Evolutionary conservation across 768 basidiomycete species (phyloP), one percentile per base, ranked within the genome.

Genomic region (Tylopilus plumbeoviolaceoides): DNA sequence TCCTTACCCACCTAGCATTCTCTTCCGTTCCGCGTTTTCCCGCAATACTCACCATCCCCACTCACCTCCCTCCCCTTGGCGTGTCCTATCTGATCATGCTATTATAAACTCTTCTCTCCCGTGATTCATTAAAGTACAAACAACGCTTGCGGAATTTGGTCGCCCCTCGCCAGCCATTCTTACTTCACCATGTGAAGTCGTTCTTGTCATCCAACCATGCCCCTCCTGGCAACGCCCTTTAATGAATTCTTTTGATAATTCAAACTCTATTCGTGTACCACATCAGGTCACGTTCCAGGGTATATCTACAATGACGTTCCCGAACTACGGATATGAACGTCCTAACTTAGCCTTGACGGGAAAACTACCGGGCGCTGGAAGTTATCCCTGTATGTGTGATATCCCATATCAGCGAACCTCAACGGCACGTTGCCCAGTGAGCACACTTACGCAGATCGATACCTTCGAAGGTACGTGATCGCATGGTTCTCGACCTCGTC

Each of bases 401-500:
- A 35, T 17, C 9, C 6, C 14, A 28, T 21, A 50, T 65, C 44
- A 68, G 63, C 47, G 20, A 48, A 35, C 27, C 10, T 45, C 48
- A 17, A 28, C 20, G 38, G 53, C 56, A 36, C 40, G 12, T 27
- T 20, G 44, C 51, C n/a, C 38, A 54, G 27, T 28, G 27, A 30
- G 44, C 53, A 63, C 48, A 88, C 91, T 69, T 75, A 95, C 89
- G 89, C 83, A 61, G 86, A 82, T 63, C 95, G 83, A 75, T 89
- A 97, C 64, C 89, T 80, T 71, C 95, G 80, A 60, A 99, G 77
- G 71, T 92, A 94, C 55, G 84, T 83, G 72, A 98, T 88, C 20
- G 95, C 95, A 56, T 90, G 83, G 49, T 81, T 77, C 74, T 98
- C 95, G 56, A 98, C 80, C 63, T 87, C 84, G 52, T 89, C 83